Base-by-base conservation (phyloP, 805 yeast species). In the Candida golubevii region DNA sequence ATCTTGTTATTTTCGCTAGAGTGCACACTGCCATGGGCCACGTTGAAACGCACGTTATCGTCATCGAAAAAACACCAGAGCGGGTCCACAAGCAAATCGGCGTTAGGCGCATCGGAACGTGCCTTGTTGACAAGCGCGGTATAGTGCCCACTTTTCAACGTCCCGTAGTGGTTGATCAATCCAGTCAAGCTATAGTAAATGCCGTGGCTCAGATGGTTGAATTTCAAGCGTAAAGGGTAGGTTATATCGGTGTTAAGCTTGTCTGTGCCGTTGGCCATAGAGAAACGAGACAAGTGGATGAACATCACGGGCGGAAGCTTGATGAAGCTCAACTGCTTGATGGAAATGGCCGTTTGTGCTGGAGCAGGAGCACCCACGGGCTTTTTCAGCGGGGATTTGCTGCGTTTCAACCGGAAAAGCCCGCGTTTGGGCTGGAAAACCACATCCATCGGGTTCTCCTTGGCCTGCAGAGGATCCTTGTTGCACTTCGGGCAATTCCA, bases 401-500 rank as follows among this genome's bases (percentile, higher is more conserved):
- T 62, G 32, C 70, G 52, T 46, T 57, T 59, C 32, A 69, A 55
- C 35, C 57, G 58, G 51, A 68, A 68, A 23, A 69, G 57, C 13
- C 69, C 74, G 51, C 59, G 55, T 61, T 54, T 66, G 54, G 50
- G 60, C 56, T 23, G 62, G 49, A 71, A 71, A 9, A 71, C 75
- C 48, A 55, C 55, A 54, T 43, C 48, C 59, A 53, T 45, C 28
- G 48, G 52, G 35, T 33, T 45, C 38, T 46, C 46, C 30, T 39
- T 46, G 11, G 35, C 46, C 18, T 4, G 10, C 14, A 13, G 35
- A 6, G 41, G 35, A 11, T 44, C 36, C 47, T 74, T 65, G 41
- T 61, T 63, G 65, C 95, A 85, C 43, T 79, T 77, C 7, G 93
- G 90, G 67, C 95, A 85, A 50, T 82, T 78, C 95, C 95, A 85